Base-by-base conservation (phyloP, 2,329 filamentous ascomycete genomes). In the Metarhizium anisopliae region DNA sequence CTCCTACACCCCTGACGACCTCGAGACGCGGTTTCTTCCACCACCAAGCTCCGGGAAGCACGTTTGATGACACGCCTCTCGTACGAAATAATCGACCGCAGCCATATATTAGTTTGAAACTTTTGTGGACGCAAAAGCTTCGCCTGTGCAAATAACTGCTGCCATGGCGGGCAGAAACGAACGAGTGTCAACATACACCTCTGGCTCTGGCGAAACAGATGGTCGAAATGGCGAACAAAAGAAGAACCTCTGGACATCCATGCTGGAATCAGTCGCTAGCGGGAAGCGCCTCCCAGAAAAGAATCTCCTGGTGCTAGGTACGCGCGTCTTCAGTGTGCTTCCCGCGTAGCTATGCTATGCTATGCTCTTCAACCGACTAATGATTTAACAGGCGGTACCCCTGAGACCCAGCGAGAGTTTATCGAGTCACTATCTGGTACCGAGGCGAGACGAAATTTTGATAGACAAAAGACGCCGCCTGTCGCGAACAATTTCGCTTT, bases 181-280 rank as follows among this genome's bases (percentile, higher is more conserved):
- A 67, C 76, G 81, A 63, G 74, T 77, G 67, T 84, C 81, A 58
- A 83, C 75, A 65, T 82, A 80, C 73, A 85, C 80, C 59, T 74
- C 73, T 63, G 79, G 72, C 61, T 83, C 76, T 61, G 78, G 78
- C 58, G 70, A 72, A n/a, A 76, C 77, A 56, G 82, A 83, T 51
- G 74, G 74, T 64, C 80, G 79, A 61, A 80, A 82, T 74, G 81
- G 77, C 71, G 86, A 88, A 64, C 86, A 86, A 60, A 92, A 90
- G 75, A 90, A 89, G 73, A 90, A 95, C 68, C 86, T 96, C 72
- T 96, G 93, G 93, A 92, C 88, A 59, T 91, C 90, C 49, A 90
- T 96, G 87, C 80, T 96, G 62, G 90, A 95, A 71, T 86, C 84
- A 54, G 92, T 94, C 63, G 90, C 92, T 64, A 95, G 89, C 72